Base-by-base conservation (phyloP, 306 rosid species). In the Cyamopsis tetragonoloba region DNA sequence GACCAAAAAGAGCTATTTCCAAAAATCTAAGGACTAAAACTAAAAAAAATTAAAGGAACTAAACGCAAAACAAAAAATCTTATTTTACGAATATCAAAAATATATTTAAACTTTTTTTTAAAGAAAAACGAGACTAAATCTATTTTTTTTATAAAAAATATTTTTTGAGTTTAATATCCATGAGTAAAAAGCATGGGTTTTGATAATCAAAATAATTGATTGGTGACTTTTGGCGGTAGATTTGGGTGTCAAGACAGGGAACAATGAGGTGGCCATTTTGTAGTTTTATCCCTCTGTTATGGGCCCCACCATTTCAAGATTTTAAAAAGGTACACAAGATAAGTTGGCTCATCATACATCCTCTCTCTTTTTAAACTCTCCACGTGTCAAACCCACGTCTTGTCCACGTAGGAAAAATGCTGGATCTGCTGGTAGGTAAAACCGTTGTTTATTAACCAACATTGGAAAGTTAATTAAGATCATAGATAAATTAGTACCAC, bases 211-310 rank as follows among this genome's bases (percentile, higher is more conserved):
- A 60, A 42, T 35, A 54, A 75, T 72, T 56, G 68, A 60, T 26
- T 0, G 65, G 22, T 56, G 0, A 6, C 48, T 57, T 74, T 84
- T 77, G 92, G 96, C 83, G 95, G 96, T 91, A 85, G 84, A 77
- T 58, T 70, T 76, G 72, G 81, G 79, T 77, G 81, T 85, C 84
- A 82, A 82, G 79, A 80, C 57, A 72, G 75, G 71, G 75, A 58
- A 80, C 62, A 58, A 28, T 54, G 78, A 75, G 66, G 35, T 62
- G 79, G 68, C 81, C 77, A 58, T 66, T 41, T 68, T 66, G 71
- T 71, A 54, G 62, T 54, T 44, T 76, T 67, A 20, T 74, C 53
- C 70, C 76, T 55, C 13, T 27, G 67, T 20, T 47, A 70, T n/a
- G 80, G 89, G 83, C 73, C 76, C 96, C 89, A 84, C 85, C 69